Evolutionary conservation across 495 filamentous ascomycete genomes (phyloP).

Genomic region (Aspergillus baeticus): DNA sequence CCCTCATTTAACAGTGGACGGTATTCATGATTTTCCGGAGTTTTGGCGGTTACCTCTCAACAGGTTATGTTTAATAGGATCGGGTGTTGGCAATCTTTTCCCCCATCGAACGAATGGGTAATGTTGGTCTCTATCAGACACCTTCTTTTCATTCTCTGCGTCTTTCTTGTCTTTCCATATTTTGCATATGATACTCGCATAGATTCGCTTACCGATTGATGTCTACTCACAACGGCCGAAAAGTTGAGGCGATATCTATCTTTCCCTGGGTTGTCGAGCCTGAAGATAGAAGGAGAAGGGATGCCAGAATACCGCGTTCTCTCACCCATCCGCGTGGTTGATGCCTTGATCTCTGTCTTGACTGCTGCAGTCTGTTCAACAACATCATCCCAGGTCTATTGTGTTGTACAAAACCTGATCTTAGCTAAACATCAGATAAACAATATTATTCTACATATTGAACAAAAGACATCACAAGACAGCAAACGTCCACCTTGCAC

Average conservation of each 20-base stretch:
- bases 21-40: slow-evolving; percentile 36
- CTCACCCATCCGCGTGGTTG: too few species aligned
- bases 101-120: neutral
- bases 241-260: too few species aligned
- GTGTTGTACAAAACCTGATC: slow-evolving; percentile 8
- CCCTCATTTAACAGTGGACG: slow-evolving; percentile 27
- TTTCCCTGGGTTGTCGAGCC: too few species aligned
- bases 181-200: slow-evolving; percentile 9
- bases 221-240: too few species aligned
- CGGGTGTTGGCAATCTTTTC: slow-evolving; percentile 19
- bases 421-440: too few species aligned
- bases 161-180: slow-evolving; percentile 1
- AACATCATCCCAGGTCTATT: slow-evolving; percentile 21
- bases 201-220: slow-evolving; percentile 8
- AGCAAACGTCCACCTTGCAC: too few species aligned
- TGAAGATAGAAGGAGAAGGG: too few species aligned
- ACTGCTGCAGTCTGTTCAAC: slow-evolving; percentile 33
- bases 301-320: too few species aligned
- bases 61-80: slow-evolving; percentile 23
- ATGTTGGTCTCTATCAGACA: neutral
- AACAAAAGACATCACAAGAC: too few species aligned
- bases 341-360: neutral
- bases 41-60: slow-evolving; percentile 42
- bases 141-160: slow-evolving; percentile 4
- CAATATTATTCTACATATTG: too few species aligned